A percentile compares a stretch with the other conserved stretches of the same genome.
Evolutionary conservation across 1,139 yeast genomes (phyloP).

Genomic region (Diutina scorzettiae): DNA sequence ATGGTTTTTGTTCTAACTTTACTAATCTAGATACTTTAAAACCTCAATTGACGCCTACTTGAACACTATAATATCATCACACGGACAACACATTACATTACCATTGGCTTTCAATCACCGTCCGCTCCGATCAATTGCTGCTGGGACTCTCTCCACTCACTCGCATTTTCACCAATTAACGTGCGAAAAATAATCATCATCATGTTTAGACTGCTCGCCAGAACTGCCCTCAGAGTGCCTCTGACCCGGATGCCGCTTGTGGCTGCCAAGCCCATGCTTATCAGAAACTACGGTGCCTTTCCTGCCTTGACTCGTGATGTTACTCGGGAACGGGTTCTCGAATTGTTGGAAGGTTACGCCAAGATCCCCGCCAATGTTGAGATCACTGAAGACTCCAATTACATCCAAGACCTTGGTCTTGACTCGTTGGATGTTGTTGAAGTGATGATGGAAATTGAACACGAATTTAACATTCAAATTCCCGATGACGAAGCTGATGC

Average conservation of each 20-base stretch:
- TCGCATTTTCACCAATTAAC: conserved; percentile 1
- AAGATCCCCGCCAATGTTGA: conserved; percentile 41
- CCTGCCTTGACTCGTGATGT: conserved; percentile 59
- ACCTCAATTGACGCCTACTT: no score
- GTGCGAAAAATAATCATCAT: conserved; percentile 8
- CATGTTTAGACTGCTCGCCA: conserved; percentile 24
- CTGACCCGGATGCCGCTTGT: conserved; percentile 9
- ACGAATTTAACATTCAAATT: conserved; percentile 66
- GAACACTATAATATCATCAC: no score
- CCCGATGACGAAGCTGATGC: conserved; percentile 82
- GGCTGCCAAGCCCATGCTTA: conserved; percentile 11
- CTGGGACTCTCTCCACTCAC: no score
- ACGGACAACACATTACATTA: no score
- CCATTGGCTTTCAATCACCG: no score
- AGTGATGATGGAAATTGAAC: conserved; percentile 82
- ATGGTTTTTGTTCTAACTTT: no score
- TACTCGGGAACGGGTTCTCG: conserved; percentile 65
- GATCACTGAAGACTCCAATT: conserved; percentile 48
- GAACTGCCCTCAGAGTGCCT: conserved; percentile 18
- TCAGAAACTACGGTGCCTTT: conserved; percentile 47
- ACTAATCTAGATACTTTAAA: no score
- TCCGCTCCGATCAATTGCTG: no score
- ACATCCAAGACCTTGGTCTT: conserved; percentile 66
- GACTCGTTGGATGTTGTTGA: conserved; percentile 86
- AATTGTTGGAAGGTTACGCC: conserved; percentile 70